phyloP scores from a whole-genome alignment of 768 basidiomycete genomes.

The Rhizopogon sp. region DNA sequence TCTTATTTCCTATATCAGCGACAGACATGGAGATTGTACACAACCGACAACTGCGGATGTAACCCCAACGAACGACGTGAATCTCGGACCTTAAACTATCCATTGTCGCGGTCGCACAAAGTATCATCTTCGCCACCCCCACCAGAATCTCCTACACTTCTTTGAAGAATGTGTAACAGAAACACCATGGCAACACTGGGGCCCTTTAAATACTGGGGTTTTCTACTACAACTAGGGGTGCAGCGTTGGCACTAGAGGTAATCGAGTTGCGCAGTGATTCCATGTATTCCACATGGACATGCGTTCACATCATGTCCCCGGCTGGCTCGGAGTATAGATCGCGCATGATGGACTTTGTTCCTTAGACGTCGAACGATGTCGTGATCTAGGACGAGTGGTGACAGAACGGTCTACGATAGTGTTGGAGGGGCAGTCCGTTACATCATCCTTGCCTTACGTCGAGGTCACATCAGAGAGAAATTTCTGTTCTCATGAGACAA shows the following conservation, averaged over 20 bases:
- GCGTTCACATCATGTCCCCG: too few relatives aligned
- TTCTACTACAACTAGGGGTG: not conserved
- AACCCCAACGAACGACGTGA: not conserved
- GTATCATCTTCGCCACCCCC: not conserved
- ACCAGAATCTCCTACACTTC: not conserved
- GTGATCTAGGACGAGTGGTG: not conserved
- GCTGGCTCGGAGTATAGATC: not conserved
- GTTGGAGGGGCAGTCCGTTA: not conserved
- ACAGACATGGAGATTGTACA: not conserved
- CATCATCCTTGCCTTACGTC: not conserved
- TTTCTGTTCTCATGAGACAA: not conserved
- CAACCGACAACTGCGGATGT: not conserved
- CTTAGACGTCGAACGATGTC: not conserved
- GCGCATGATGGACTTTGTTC: not conserved
- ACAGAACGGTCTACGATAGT: not conserved
- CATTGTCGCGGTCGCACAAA: too few relatives aligned
- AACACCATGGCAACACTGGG: not conserved
- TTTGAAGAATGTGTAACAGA: not conserved
- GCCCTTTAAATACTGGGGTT: not conserved
- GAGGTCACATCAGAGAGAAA: not conserved
- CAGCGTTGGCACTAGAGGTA: not conserved
- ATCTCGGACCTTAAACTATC: not conserved
- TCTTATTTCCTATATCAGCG: too few relatives aligned
- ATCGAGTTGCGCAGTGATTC: not conserved
- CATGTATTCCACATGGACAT: too few relatives aligned